Evolutionary conservation across 2,329 filamentous ascomycete species (phyloP).

Genomic region (Neopestalotiopsis clavispora): DNA sequence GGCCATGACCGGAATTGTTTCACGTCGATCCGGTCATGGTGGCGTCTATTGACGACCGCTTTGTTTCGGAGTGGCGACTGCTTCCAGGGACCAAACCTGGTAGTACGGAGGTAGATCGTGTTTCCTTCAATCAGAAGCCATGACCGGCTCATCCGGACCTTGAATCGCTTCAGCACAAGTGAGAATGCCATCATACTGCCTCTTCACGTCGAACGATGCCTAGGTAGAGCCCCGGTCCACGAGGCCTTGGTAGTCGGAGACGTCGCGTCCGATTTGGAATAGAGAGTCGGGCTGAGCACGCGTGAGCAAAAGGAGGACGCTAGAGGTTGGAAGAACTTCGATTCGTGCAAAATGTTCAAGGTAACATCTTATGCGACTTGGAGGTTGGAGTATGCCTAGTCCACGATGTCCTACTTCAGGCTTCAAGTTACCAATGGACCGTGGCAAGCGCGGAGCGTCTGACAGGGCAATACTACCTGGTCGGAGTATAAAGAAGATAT

Average conservation of each 20-base stretch:
- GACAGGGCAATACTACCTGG: background rate
- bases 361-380: slow-evolving; percentile 4
- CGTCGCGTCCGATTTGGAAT: background rate
- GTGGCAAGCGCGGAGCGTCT: background rate
- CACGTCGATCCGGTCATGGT: background rate
- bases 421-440: background rate
- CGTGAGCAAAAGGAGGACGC: background rate
- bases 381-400: background rate
- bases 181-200: background rate
- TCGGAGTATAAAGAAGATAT: background rate
- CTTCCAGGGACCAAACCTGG: background rate
- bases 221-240: background rate
- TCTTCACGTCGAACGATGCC: background rate
- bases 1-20: background rate
- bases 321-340: background rate
- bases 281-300: background rate
- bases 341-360: slow-evolving; percentile 9
- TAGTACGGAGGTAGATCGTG: background rate
- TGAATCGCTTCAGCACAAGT: background rate
- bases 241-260: background rate
- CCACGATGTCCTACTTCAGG: background rate
- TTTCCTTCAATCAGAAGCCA: slow-evolving; percentile 8
- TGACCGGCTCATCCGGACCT: background rate
- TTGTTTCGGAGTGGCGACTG: background rate
- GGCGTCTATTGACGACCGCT: background rate